Percentiles rank a stretch among this genome's conserved stretches.
Evolutionary conservation across 202 grass and related monocot genomes (phyloP).

Genomic region (Bolboschoenoplectus hybrid): DNA sequence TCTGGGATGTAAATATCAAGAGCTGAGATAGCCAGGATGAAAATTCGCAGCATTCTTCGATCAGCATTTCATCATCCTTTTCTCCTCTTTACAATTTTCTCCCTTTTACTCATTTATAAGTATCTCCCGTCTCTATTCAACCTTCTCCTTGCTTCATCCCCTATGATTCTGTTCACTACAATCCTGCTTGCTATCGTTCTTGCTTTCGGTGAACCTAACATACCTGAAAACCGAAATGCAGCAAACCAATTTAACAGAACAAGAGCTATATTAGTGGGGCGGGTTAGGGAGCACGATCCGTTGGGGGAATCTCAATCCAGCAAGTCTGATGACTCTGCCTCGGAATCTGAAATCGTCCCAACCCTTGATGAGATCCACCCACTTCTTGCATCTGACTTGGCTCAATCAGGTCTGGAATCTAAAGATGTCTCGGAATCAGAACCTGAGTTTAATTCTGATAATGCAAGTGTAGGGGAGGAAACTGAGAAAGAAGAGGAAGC

Average conservation of each 20-base stretch:
- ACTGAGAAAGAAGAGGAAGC: slow-evolving; percentile 47
- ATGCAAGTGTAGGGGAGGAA: slow-evolving; percentile 51
- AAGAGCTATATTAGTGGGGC: slow-evolving; percentile 1
- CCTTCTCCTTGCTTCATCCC: slow-evolving; percentile 50
- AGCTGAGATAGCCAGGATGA: slow-evolving; percentile 29
- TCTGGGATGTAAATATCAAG: slow-evolving; percentile 5
- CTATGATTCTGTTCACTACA: slow-evolving; percentile 63
- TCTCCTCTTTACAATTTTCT: slow-evolving; percentile 44
- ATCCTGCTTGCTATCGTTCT: slow-evolving; percentile 71
- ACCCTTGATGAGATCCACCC: slow-evolving; percentile 67
- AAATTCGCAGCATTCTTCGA: slow-evolving; percentile 29
- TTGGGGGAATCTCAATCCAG: slow-evolving; percentile 52
- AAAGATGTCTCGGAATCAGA: slow-evolving; percentile 58
- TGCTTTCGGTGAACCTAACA: slow-evolving; percentile 62
- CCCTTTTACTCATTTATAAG: slow-evolving; percentile 64
- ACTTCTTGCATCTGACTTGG: slow-evolving; percentile 46
- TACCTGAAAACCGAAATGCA: slow-evolving; percentile 42
- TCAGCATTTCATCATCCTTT: slow-evolving; percentile 47
- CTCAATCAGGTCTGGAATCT: slow-evolving; percentile 39
- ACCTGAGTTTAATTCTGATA: slow-evolving; percentile 33
- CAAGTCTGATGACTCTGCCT: slow-evolving; percentile 53
- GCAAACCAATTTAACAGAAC: slow-evolving; percentile 47
- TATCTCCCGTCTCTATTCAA: slow-evolving; percentile 63
- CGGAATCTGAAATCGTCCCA: slow-evolving; percentile 58
- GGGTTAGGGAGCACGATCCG: slow-evolving; percentile 31